Evolutionary conservation across 1,284 basidiomycete genomes (phyloP).

Genomic region (Ganoderma meredithae): DNA sequence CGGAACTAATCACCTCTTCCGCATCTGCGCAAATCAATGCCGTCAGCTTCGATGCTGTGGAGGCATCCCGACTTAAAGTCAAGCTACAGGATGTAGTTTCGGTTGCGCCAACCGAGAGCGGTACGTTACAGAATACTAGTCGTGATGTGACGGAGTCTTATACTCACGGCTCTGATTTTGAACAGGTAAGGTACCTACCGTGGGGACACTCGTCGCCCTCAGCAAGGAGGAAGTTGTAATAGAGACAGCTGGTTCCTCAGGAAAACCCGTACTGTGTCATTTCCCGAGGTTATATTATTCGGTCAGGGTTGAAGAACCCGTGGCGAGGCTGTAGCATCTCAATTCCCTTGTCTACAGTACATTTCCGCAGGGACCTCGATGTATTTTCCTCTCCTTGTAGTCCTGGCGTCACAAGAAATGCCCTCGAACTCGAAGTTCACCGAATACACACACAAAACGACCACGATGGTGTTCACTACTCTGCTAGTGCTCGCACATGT

Average conservation of each 20-base stretch:
- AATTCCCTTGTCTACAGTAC: no score
- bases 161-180: neutral
- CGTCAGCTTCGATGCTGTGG: constrained; percentile 54
- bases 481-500: constrained; percentile 15
- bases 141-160: neutral
- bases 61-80: constrained; percentile 53
- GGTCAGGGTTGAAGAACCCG: constrained; percentile 18
- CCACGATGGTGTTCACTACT: neutral
- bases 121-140: constrained; percentile 39
- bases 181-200: constrained; percentile 52
- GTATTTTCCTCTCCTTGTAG: no score
- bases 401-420: no score
- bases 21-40: constrained; percentile 47
- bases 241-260: constrained; percentile 50
- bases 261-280: constrained; percentile 51
- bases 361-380: no score
- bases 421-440: no score
- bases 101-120: constrained; percentile 58
- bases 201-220: constrained; percentile 58
- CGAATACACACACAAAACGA: no score
- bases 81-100: constrained; percentile 48
- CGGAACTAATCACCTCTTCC: constrained; percentile 48
- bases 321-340: neutral
- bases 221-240: constrained; percentile 57
- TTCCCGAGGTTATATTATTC: constrained; percentile 52